These are phyloP conservation scores for Ustilago bromivora DNA, from an alignment of 1,284 basidiomycete species.

Conservation along the genomic window DNA sequence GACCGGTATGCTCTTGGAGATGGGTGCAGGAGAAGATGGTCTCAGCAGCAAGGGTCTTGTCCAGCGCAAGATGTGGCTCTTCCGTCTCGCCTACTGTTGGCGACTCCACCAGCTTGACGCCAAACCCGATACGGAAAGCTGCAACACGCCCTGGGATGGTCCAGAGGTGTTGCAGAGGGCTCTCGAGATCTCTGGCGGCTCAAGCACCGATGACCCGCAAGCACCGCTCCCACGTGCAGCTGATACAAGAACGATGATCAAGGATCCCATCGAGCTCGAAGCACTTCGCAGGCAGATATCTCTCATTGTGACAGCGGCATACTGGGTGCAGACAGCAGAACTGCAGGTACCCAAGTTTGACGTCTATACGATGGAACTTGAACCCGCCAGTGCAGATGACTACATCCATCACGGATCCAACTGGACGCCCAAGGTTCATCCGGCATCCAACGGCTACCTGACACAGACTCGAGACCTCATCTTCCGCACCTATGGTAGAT, in stretches of 20 bases:
- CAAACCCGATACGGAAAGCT: constrained; percentile 42
- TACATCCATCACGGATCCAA: constrained; percentile 56
- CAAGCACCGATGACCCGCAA: constrained; percentile 32
- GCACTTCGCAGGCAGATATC: constrained; percentile 37
- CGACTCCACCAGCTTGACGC: constrained; percentile 53
- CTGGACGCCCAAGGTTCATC: constrained; percentile 51
- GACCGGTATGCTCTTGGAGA: constrained; percentile 53
- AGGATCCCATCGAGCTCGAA: constrained; percentile 51
- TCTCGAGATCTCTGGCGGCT: constrained; percentile 41
- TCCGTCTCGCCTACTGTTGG: constrained; percentile 52
- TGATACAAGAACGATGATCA: constrained; percentile 42
- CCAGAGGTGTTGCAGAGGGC: constrained; percentile 43
- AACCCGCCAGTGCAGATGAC: constrained; percentile 46
- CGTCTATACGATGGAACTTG: constrained; percentile 45
- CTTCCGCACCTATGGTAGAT: constrained; percentile 52
- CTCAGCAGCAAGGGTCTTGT: constrained; percentile 43
- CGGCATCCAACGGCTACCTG: constrained; percentile 44
- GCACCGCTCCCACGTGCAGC: constrained; percentile 44
- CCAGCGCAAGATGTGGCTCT: constrained; percentile 56
- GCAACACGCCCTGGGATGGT: constrained; percentile 43
- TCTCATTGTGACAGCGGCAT: constrained; percentile 41
- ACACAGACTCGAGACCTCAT: constrained; percentile 47
- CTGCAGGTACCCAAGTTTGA: constrained; percentile 54
- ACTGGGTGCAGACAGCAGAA: constrained; percentile 52
- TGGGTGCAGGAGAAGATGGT: constrained; percentile 58